These are phyloP conservation scores for Lathyrus tuberosus DNA, from an alignment of 306 rosid genomes.

Conservation along the genomic window DNA sequence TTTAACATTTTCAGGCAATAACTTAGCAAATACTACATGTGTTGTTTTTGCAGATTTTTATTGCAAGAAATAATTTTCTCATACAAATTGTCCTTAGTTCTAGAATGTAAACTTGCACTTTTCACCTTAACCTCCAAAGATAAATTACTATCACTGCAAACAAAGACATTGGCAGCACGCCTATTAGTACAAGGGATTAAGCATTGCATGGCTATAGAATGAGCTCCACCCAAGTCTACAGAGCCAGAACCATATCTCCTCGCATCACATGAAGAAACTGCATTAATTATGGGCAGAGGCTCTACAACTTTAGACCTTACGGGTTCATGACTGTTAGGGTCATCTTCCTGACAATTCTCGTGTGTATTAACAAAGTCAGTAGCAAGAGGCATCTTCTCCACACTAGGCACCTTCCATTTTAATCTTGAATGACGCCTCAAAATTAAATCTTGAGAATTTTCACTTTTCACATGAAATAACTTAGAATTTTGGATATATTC, in stretches of 20 bases:
- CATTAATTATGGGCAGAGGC: slow-evolving; percentile 45
- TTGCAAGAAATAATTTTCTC: slow-evolving; percentile 57
- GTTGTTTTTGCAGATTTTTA: slow-evolving; percentile 54
- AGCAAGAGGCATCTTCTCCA: slow-evolving; percentile 47
- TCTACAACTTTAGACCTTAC: slow-evolving; percentile 68
- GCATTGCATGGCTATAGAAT: slow-evolving; percentile 33
- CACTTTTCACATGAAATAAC: no score
- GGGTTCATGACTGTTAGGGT: slow-evolving; percentile 72
- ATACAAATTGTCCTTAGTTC: slow-evolving; percentile 38
- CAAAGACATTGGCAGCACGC: slow-evolving; percentile 38
- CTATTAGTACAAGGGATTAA: slow-evolving; percentile 39
- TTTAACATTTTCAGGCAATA: slow-evolving; percentile 44
- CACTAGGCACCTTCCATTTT: slow-evolving; percentile 43
- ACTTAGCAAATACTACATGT: slow-evolving; percentile 47
- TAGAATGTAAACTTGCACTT: slow-evolving; percentile 31
- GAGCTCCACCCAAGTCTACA: slow-evolving; percentile 42
- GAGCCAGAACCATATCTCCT: slow-evolving; percentile 33
- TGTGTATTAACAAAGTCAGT: slow-evolving; percentile 40
- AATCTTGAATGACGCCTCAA: no score
- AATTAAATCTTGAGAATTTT: no score
- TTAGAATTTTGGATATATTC: no score
- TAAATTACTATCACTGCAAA: slow-evolving; percentile 40
- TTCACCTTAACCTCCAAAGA: slow-evolving; percentile 35
- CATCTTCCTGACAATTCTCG: slow-evolving; percentile 52
- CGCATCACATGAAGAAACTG: slow-evolving; percentile 44